These are phyloP conservation scores for Cystobasidium pallidum DNA, from an alignment of 1,284 basidiomycete genomes.

Conservation along the genomic window DNA sequence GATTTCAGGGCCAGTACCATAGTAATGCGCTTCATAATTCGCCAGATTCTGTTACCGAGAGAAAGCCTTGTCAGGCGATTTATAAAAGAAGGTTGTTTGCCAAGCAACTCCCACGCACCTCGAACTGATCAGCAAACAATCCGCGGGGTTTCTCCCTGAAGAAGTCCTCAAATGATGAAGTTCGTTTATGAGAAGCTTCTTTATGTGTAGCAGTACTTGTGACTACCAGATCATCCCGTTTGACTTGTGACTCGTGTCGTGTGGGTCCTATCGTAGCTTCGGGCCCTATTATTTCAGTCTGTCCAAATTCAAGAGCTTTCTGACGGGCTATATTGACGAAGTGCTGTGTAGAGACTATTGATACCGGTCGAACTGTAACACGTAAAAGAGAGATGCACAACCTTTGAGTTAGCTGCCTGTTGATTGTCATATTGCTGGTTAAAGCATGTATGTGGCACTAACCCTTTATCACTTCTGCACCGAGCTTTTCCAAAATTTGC, in stretches of 20 bases:
- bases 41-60: constrained; percentile 69
- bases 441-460: too few species aligned
- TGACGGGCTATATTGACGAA: constrained; percentile 67
- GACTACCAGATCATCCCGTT: constrained; percentile 43
- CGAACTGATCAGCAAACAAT: constrained; percentile 91
- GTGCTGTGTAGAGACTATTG: constrained; percentile 92
- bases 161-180: constrained; percentile 36
- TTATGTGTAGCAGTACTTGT: constrained; percentile 31
- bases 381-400: too few species aligned
- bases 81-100: too few species aligned
- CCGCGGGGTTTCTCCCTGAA: constrained; percentile 48
- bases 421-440: too few species aligned
- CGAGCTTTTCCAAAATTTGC: constrained; percentile 77
- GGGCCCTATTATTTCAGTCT: constrained; percentile 51
- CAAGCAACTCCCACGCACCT: constrained; percentile 60
- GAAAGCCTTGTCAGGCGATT: too few species aligned
- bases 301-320: constrained; percentile 73
- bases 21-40: constrained; percentile 86
- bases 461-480: constrained; percentile 77
- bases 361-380: constrained; percentile 60
- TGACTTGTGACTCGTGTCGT: constrained; percentile 11
- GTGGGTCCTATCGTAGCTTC: constrained; percentile 52
- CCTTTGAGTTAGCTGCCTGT: too few species aligned
- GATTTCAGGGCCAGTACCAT: constrained; percentile 92
- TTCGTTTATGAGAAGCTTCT: constrained; percentile 23